Evolutionary conservation across 2,329 filamentous ascomycete genomes (phyloP).

Genomic region (Coleophoma eucalyptorum): DNA sequence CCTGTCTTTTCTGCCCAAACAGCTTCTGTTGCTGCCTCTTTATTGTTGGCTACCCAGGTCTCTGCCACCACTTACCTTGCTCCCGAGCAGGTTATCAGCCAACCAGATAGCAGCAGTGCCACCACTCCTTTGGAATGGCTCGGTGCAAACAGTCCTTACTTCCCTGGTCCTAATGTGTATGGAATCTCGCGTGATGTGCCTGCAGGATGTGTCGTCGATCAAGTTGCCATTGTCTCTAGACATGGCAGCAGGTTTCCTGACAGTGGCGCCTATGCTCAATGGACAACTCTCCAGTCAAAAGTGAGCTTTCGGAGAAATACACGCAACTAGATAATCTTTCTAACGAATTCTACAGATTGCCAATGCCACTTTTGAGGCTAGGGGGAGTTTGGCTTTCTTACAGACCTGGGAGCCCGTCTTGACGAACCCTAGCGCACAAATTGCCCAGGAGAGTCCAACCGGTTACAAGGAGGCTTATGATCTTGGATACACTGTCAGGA

Average conservation of each 20-base stretch:
- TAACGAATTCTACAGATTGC: conserved; percentile 39
- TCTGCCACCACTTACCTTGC: conserved; percentile 11
- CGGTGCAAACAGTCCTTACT: conserved; percentile 51
- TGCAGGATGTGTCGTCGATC: conserved; percentile 53
- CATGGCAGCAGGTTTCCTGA: conserved; percentile 64
- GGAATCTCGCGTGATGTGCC: conserved; percentile 51
- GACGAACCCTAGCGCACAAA: conserved; percentile 48
- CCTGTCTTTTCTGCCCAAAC: background rate
- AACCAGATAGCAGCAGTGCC: conserved; percentile 27
- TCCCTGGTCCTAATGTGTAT: conserved; percentile 52
- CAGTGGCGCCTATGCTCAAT: conserved; percentile 52
- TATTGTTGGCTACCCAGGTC: conserved; percentile 1
- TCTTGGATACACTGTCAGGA: conserved; percentile 48
- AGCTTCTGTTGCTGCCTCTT: background rate
- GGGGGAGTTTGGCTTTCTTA: conserved; percentile 51
- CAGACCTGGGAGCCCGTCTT: conserved; percentile 55
- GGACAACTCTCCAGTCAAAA: conserved; percentile 43
- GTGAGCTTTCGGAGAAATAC: conserved; percentile 24
- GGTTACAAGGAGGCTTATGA: conserved; percentile 59
- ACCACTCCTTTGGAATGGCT: conserved; percentile 42
- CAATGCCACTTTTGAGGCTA: conserved; percentile 47
- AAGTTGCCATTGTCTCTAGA: conserved; percentile 54
- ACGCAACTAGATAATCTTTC: background rate
- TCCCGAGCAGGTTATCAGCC: conserved; percentile 28
- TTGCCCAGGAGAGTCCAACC: conserved; percentile 55